Percentiles rank a stretch among this genome's conserved stretches.
These are phyloP conservation scores for Juncus inflexus DNA, from an alignment of 176 grass and related monocot species.

Conservation along the genomic window DNA sequence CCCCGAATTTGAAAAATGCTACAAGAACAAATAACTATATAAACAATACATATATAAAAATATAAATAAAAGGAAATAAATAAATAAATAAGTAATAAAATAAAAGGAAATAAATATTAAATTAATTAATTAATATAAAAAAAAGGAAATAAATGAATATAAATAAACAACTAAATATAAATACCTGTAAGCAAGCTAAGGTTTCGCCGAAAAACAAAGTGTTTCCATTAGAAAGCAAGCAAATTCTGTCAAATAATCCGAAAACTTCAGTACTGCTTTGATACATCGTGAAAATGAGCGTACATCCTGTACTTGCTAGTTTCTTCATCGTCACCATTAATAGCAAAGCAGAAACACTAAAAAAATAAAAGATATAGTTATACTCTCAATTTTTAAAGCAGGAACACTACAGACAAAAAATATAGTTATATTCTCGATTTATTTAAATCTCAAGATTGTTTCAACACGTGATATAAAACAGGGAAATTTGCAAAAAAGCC, in stretches of 20 bases:
- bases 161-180: conserved; percentile 1
- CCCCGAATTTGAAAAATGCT: conserved; percentile 98
- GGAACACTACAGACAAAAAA: too few relatives aligned
- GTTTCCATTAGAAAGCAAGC: conserved; percentile 94
- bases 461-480: too few relatives aligned
- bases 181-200: conserved; percentile 88
- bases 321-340: conserved; percentile 98
- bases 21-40: conserved; percentile 31
- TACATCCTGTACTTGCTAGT: conserved; percentile 98
- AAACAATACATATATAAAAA: conserved; percentile 13
- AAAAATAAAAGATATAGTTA: conserved; percentile 17
- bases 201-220: conserved; percentile 97
- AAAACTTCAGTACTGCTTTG: conserved; percentile 99
- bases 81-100: background rate
- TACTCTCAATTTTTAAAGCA: too few relatives aligned
- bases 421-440: too few relatives aligned
- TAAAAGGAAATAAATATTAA: background rate
- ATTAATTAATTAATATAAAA: background rate
- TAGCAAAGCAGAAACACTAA: conserved; percentile 88
- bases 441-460: too few relatives aligned
- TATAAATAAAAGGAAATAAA: conserved; percentile 23
- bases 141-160: background rate
- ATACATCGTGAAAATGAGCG: conserved; percentile 94
- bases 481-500: too few relatives aligned
- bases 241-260: conserved; percentile 95